A percentile compares a stretch with the other conserved stretches of the same genome.
phyloP scores from a whole-genome alignment of 805 yeast genomes.

The Candida arabinofermentans region DNA sequence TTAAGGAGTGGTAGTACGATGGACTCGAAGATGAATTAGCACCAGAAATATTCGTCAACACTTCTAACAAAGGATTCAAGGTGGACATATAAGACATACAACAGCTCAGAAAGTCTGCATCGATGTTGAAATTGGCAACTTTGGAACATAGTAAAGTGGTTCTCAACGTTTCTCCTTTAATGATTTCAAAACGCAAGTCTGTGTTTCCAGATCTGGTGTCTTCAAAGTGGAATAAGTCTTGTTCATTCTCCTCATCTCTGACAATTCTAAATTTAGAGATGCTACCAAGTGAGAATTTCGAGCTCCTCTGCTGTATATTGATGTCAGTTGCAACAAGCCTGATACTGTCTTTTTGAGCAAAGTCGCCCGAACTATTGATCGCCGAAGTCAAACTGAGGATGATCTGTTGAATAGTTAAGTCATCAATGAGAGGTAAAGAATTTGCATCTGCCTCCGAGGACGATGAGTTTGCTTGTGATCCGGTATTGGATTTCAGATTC shows the following conservation, averaged over 20 bases:
- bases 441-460: constrained; percentile 14
- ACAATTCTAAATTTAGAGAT: constrained; percentile 33
- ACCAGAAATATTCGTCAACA: background rate
- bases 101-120: constrained; percentile 4
- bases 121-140: constrained; percentile 27
- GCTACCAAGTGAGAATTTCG: constrained; percentile 44
- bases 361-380: constrained; percentile 36
- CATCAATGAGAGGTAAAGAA: constrained; percentile 30
- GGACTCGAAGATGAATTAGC: background rate
- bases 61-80: constrained; percentile 15
- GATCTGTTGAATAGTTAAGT: constrained; percentile 35
- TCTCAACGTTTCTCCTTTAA: constrained; percentile 24
- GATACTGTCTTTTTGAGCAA: constrained; percentile 33
- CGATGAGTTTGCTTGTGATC: constrained; percentile 11
- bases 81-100: constrained; percentile 7
- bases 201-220: constrained; percentile 31
- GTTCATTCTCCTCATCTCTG: constrained; percentile 12
- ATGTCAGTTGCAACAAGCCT: constrained; percentile 29
- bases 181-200: constrained; percentile 52
- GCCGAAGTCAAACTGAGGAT: constrained; percentile 46
- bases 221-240: constrained; percentile 25
- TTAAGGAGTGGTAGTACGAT: background rate
- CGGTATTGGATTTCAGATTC: background rate
- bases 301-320: constrained; percentile 40
- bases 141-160: constrained; percentile 44